Evolutionary conservation across 805 yeast genomes (phyloP), one percentile per base, ranked within the genome.

Genomic region (Ogataea allantospora): DNA sequence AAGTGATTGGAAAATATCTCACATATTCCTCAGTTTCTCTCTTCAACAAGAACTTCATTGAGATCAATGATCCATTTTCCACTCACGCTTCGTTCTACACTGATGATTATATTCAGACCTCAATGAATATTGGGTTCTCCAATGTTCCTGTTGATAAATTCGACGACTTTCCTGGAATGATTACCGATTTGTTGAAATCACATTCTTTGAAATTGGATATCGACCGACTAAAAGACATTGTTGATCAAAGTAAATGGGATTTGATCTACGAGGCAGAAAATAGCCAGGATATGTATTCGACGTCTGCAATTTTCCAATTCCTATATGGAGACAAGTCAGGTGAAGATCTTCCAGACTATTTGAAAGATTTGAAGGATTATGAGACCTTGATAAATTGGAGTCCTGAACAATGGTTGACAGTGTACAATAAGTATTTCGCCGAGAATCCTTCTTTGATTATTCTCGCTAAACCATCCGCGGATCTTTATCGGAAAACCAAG

Each of bases 41-140:
- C 17, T 73, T 93, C 43, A 77, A 78, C 46, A 78, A 77, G 51
- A 61, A 73, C 41, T 68, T 93, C 44, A 86, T 89, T 15, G 97
- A 91, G 54, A 75, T 84, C 32, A 86, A 79, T 18, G 78, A 85
- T 32, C 96, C 98, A 1, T 62, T 78, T 35, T 91, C 96, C 1
- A 80, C 87, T 10, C 79, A 78, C 20, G 68, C 83, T 4, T 79
- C 73, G 19, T 80, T 71, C 48, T 77, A 78, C 53, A 81, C 91
- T 1, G 95, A 87, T 47, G 91, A 86, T 54, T 89, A 73, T 55
- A 60, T 76, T 35, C 69, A 75, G 43, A 73, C 83, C 0, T 77
- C 77, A n/a, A 62, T 84, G 14, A 73, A 75, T 45, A 57, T 81
- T 29, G 66, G 70, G 15, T 59, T 86, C 11, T 70, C 71, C 31